Evolutionary conservation across 495 filamentous ascomycete species (phyloP), one percentile per base, ranked within the genome.

Genomic region (Terfezia claveryi): DNA sequence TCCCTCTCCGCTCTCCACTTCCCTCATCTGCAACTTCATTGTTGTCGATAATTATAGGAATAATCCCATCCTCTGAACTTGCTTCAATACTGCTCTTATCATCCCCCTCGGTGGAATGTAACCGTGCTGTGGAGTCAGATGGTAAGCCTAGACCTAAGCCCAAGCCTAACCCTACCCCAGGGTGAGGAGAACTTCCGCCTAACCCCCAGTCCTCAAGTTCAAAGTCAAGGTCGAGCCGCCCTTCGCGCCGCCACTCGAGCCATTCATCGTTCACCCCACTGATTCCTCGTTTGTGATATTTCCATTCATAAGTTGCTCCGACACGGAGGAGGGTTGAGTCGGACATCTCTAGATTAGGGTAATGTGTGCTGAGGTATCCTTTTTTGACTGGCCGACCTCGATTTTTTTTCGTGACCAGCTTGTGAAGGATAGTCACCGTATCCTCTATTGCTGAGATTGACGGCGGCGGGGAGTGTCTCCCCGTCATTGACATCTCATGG

Each of bases 211-310:
- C 62, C 46, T 66, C 60, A 10, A 59, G 16, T 6, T 58, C 61
- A 23, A 56, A n/a, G 11, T 46, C 53, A 60, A 61, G 59, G 11
- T 56, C 63, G 14, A 59, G 49, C 38, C 37, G 36, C 2, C 63
- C 63, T 17, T 66, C 63, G 37, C 63, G 49, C 37, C 63, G 62
- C 63, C 63, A 66, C 12, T 52, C 56, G 52, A 66, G 56, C 27
- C 59, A 66, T 52, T 66, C 63, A 52, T 66, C 63, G 53, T 66
- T 64, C 38, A 66, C 62, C 36, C 63, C 63, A 16, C 59, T 59
- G 9, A 66, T 52, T 0, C 63, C 63, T 9, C 63, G 52, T 11
- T 52, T 56, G 23, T 52, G 54, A 51, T 56, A 62, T 23, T 55
- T 51, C 54, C 55, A 62, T 51, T 66, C 63, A 20, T 66, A 66